Evolutionary conservation across 176 grass and related monocot species (phyloP), one percentile per base, ranked within the genome.

Genomic region (Triticum dicoccoides): DNA sequence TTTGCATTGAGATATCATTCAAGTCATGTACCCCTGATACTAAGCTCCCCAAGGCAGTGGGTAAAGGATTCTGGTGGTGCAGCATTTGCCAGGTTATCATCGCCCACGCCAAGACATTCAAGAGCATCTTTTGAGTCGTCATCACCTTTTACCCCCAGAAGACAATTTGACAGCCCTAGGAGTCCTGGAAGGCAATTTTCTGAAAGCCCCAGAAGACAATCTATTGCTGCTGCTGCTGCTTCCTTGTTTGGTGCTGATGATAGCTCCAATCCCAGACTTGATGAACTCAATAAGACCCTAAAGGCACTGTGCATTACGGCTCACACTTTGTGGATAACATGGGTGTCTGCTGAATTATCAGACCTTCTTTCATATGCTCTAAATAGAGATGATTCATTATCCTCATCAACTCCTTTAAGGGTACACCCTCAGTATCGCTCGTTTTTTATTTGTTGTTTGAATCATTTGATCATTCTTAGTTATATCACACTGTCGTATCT

Each of bases 1-100:
- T 99, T 99, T 94, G 92, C 97, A 14, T 81, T 99, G 71, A 79
- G 90, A 91, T 89, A 96, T 84, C 89, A 99, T 86, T 99, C 94
- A 49, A 94, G 90, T 87, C 91, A 96, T 80, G 93, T 99, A 74
- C 97, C 97, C 34, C 39, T 99, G 41, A 92, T 99, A 87, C 89
- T 99, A 42, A 86, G 90, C 66, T 92, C 97, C 52, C 97, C 97
- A 77, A 91, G 94, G 83, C 90, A 93, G 78, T 99, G 97, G 97
- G 80, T 96, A 76, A 94, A 89, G 83, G 90, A 96, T 72, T 81
- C 70, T 69, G 86, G 52, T 81, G 78, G 84, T 83, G 69, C 73
- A 83, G 75, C 79, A 76, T 89, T 89, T 93, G 44, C 86, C 56
- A 87, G 41, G 67, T 77, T 86, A 87, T 91, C 94, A 85, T 91